These are phyloP conservation scores for Pseudopyrenochaeta lycopersici DNA, from an alignment of 2,329 filamentous ascomycete genomes.

Conservation along the genomic window DNA sequence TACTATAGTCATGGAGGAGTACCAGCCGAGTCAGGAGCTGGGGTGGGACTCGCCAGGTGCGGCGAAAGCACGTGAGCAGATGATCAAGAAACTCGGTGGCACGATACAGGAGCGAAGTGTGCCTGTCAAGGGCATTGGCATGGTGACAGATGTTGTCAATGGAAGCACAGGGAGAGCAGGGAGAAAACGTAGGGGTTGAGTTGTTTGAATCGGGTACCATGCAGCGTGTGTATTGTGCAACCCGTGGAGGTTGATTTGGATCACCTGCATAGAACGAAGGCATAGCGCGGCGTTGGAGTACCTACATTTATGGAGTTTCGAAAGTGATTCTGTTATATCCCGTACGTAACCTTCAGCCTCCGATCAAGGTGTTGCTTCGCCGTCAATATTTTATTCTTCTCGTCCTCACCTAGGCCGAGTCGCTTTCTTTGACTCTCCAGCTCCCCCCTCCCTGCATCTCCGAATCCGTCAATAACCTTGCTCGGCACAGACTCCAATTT, in stretches of 20 bases:
- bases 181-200: slow-evolving; percentile 39
- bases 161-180: slow-evolving; percentile 31
- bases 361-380: slow-evolving; percentile 67
- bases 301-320: neutral
- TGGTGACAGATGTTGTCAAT: slow-evolving; percentile 45
- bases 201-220: neutral
- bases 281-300: slow-evolving; percentile 24
- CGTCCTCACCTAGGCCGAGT: slow-evolving; percentile 52
- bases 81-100: slow-evolving; percentile 49
- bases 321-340: slow-evolving; percentile 29
- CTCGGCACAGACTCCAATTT: slow-evolving; percentile 66
- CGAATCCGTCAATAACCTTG: slow-evolving; percentile 55
- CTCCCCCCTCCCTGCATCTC: slow-evolving; percentile 38
- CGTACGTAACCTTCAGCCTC: slow-evolving; percentile 68
- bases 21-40: slow-evolving; percentile 48
- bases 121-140: slow-evolving; percentile 39
- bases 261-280: slow-evolving; percentile 10
- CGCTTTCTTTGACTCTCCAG: slow-evolving; percentile 50
- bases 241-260: neutral
- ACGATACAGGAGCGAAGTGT: slow-evolving; percentile 39
- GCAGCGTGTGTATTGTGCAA: neutral
- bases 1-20: slow-evolving; percentile 30
- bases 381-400: slow-evolving; percentile 58
- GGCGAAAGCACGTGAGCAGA: slow-evolving; percentile 43
- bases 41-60: slow-evolving; percentile 50